Evolutionary conservation across 2,329 filamentous ascomycete genomes (phyloP).

Genomic region (Cercospora sp.): DNA sequence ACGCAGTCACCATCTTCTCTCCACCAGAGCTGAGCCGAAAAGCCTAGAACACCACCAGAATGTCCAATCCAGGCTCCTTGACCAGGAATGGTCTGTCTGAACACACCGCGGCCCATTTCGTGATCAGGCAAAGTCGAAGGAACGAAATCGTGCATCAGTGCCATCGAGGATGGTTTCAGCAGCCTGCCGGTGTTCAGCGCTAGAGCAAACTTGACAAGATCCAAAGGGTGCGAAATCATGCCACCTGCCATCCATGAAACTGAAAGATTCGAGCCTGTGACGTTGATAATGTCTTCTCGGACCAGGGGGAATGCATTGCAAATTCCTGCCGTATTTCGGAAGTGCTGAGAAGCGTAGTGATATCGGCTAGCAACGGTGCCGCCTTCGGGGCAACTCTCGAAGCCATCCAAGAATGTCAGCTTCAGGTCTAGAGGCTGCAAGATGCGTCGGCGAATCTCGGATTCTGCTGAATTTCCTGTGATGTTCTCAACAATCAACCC

Average conservation of each 20-base stretch:
- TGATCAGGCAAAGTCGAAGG: neutral
- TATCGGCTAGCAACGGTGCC: neutral
- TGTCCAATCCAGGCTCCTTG: conserved; percentile 10
- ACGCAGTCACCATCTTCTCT: conserved; percentile 8
- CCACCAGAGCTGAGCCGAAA: conserved; percentile 11
- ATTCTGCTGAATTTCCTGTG: neutral
- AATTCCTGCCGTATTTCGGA: neutral
- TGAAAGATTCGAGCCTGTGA: conserved; percentile 14
- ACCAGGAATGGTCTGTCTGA: neutral
- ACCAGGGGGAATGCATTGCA: neutral
- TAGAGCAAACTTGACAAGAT: conserved; percentile 8
- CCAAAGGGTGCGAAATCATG: conserved; percentile 13
- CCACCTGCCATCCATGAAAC: conserved; percentile 18
- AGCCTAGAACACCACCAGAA: conserved; percentile 17
- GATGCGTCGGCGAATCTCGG: neutral
- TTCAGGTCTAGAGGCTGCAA: neutral
- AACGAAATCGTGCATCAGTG: neutral
- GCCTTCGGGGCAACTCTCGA: neutral
- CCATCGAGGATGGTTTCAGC: neutral
- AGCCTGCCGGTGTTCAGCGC: neutral
- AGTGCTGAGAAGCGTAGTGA: neutral
- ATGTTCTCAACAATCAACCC: conserved; percentile 2
- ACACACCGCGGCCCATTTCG: neutral
- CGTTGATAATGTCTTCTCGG: conserved; percentile 12
- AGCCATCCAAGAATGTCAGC: neutral